Conservation (phyloP, 129 eudicot species). For the Tanacetum coccineum region DNA sequence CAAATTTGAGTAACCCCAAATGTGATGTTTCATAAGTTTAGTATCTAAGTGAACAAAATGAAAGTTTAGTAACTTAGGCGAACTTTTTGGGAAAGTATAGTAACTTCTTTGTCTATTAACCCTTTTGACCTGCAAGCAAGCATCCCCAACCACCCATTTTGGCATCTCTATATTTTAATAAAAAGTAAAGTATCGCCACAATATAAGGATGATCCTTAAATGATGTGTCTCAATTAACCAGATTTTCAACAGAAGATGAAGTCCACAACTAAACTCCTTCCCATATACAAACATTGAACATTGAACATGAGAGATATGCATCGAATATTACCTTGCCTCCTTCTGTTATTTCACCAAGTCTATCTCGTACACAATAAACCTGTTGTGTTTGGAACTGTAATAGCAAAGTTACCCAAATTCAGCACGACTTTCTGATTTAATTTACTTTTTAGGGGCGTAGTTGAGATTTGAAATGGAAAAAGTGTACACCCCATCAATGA, state of each 20-base stretch:
- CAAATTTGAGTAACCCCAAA: too few relatives aligned
- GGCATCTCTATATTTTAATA: too few relatives aligned
- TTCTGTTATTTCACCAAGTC: constrained; percentile 69
- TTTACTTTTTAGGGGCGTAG: not conserved
- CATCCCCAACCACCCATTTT: too few relatives aligned
- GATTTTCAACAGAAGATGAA: not conserved
- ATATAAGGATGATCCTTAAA: too few relatives aligned
- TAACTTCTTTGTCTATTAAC: too few relatives aligned
- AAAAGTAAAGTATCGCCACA: too few relatives aligned
- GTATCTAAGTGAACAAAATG: too few relatives aligned
- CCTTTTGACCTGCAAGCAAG: too few relatives aligned
- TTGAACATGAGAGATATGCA: not conserved
- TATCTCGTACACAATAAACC: constrained; percentile 82
- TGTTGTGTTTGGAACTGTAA: constrained; percentile 94
- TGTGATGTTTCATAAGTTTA: too few relatives aligned
- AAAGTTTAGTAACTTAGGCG: too few relatives aligned
- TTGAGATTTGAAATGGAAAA: not conserved
- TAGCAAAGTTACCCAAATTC: constrained; percentile 9
- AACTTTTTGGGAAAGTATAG: too few relatives aligned
- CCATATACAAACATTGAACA: too few relatives aligned
- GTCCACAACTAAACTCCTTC: not conserved
- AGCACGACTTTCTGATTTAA: not conserved
- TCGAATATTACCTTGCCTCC: constrained; percentile 72
- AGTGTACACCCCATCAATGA: constrained; percentile 64
- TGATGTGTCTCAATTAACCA: not conserved